These are phyloP conservation scores for Cymbopogon flexuosus DNA, from an alignment of 202 grass and related monocot genomes.

Conservation along the genomic window DNA sequence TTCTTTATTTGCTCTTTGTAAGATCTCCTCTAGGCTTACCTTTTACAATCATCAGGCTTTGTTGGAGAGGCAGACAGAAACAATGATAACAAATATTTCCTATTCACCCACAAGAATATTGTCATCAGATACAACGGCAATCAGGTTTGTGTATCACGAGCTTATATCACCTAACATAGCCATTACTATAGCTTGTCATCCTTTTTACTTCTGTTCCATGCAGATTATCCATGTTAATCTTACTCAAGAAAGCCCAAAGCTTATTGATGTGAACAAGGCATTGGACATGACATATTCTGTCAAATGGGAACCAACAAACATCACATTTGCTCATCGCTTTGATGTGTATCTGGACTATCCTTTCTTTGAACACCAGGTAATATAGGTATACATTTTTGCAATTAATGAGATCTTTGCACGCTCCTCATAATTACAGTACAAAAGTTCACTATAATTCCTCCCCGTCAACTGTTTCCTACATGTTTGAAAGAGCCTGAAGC, in stretches of 20 bases:
- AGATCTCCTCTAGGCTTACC: constrained; percentile 16
- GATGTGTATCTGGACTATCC: constrained; percentile 96
- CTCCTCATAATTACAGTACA: neutral
- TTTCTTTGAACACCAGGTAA: constrained; percentile 98
- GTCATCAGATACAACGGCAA: constrained; percentile 67
- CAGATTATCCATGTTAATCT: constrained; percentile 99
- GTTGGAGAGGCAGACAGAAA: constrained; percentile 86
- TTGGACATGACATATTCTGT: constrained; percentile 93
- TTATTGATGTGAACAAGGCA: constrained; percentile 71
- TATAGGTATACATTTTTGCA: neutral
- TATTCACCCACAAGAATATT: constrained; percentile 93
- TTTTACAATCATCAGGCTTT: constrained; percentile 55
- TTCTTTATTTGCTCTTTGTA: constrained; percentile 16
- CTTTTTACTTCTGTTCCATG: constrained; percentile 17
- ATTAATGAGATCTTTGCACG: neutral
- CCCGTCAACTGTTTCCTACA: neutral
- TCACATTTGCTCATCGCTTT: constrained; percentile 78
- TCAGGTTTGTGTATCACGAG: constrained; percentile 50
- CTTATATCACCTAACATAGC: neutral
- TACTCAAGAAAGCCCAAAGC: constrained; percentile 86
- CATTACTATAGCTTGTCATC: neutral
- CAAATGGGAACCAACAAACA: constrained; percentile 67
- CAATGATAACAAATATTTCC: constrained; percentile 66
- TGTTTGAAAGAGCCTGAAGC: neutral
- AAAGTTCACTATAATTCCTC: neutral